Evolutionary conservation across 192 early-diverging fungal genomes (phyloP).

Genomic region (Obelidium mucronatum): DNA sequence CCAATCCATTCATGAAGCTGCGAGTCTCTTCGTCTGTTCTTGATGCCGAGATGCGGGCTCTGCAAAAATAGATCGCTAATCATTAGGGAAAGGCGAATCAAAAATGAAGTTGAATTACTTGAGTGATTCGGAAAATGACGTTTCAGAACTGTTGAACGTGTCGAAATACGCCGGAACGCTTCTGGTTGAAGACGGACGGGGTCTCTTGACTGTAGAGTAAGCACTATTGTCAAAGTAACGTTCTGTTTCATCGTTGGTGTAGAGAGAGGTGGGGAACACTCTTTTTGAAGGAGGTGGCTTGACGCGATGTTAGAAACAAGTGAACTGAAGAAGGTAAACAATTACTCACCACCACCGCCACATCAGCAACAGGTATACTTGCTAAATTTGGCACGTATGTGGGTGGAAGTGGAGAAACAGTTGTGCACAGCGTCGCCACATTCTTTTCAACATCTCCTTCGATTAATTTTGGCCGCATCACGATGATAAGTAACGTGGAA

Average conservation of each 20-base stretch:
- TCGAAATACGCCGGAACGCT: not conserved
- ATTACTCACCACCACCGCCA: too few relatives aligned
- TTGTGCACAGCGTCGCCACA: too few relatives aligned
- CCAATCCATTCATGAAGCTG: conserved; percentile 19
- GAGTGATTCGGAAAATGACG: not conserved
- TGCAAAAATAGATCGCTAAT: not conserved
- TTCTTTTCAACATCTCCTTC: too few relatives aligned
- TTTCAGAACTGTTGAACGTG: not conserved
- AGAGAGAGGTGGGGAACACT: too few relatives aligned
- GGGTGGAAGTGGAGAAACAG: too few relatives aligned
- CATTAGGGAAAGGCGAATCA: too few relatives aligned
- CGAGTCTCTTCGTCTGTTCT: not conserved
- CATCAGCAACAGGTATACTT: too few relatives aligned
- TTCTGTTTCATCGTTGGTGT: conserved; percentile 6
- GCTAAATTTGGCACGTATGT: too few relatives aligned
- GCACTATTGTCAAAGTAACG: conserved; percentile 7
- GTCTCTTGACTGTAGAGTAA: not conserved
- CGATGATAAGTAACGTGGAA: too few relatives aligned
- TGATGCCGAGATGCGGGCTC: not conserved
- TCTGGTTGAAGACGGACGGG: not conserved
- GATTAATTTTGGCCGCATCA: too few relatives aligned
- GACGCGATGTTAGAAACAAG: not conserved
- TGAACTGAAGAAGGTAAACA: too few relatives aligned
- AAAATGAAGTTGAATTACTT: not conserved
- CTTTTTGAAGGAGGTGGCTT: too few relatives aligned